Evolutionary conservation across 768 basidiomycete species (phyloP).

Genomic region (Lyophyllum shimeji): DNA sequence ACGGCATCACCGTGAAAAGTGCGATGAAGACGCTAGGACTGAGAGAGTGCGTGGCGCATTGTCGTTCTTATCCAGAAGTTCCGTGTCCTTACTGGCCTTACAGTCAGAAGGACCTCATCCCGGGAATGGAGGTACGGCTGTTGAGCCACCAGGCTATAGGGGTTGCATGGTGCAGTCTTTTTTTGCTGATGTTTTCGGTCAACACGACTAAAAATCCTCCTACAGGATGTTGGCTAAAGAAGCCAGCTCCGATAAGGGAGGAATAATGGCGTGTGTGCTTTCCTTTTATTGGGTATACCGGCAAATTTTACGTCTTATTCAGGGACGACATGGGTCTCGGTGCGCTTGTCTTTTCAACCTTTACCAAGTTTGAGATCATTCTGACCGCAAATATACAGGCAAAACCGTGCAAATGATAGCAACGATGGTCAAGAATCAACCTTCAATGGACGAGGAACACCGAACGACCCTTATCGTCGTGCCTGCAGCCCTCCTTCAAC

Average conservation of each 20-base stretch:
- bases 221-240: constrained; percentile 70
- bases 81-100: background rate
- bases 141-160: constrained; percentile 78
- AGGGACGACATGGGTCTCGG: constrained; percentile 76
- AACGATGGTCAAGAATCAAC: constrained; percentile 67
- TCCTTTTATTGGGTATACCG: constrained; percentile 17
- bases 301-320: background rate
- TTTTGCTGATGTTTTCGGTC: background rate
- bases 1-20: constrained; percentile 49
- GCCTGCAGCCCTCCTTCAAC: constrained; percentile 71
- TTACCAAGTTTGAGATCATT: too few relatives aligned
- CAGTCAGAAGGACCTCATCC: constrained; percentile 56
- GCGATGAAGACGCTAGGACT: constrained; percentile 55
- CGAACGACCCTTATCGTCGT: constrained; percentile 73
- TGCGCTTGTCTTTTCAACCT: constrained; percentile 12
- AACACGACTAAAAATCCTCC: background rate
- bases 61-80: background rate
- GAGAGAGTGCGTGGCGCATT: constrained; percentile 35
- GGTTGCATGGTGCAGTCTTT: constrained; percentile 56
- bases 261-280: constrained; percentile 57
- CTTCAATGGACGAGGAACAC: constrained; percentile 40
- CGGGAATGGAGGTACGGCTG: constrained; percentile 68
- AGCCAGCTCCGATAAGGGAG: constrained; percentile 49
- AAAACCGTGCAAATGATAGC: constrained; percentile 85
- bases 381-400: constrained; percentile 28